Percentiles rank a stretch among this genome's conserved stretches.
Evolutionary conservation across 164 flowering plant species (phyloP).

Genomic region (Magnolia sinica): DNA sequence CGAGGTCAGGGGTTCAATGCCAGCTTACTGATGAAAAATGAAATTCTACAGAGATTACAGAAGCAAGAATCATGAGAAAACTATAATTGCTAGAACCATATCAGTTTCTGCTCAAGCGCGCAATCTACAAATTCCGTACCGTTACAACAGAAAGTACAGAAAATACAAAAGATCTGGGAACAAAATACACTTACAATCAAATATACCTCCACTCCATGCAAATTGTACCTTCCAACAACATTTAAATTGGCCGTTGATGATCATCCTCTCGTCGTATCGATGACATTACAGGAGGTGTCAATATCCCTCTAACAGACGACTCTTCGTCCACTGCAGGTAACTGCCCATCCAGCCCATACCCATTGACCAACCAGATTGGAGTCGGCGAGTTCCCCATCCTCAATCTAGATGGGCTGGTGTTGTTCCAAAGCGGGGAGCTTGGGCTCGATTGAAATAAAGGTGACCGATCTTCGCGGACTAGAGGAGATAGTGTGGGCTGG

Average conservation of each 20-base stretch:
- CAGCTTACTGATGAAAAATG: too few species aligned
- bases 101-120: too few species aligned
- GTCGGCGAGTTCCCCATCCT: slow-evolving; percentile 15
- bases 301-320: slow-evolving; percentile 11
- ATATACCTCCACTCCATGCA: background rate
- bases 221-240: background rate
- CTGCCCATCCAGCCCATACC: slow-evolving; percentile 17
- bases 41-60: too few species aligned
- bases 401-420: slow-evolving; percentile 15
- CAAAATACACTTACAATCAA: background rate
- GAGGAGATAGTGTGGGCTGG: slow-evolving; percentile 27
- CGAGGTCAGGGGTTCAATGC: too few species aligned
- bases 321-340: slow-evolving; percentile 31
- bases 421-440: slow-evolving; percentile 21
- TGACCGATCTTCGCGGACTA: slow-evolving; percentile 41
- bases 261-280: slow-evolving; percentile 36
- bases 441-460: slow-evolving; percentile 17
- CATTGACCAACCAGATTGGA: slow-evolving; percentile 18
- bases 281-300: slow-evolving; percentile 44
- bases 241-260: background rate
- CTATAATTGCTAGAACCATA: too few species aligned
- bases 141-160: background rate
- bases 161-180: background rate
- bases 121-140: background rate
- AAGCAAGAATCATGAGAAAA: too few species aligned